Conservation (phyloP, 192 early-diverging fungal genomes). For the Backusella tarrabulga region DNA sequence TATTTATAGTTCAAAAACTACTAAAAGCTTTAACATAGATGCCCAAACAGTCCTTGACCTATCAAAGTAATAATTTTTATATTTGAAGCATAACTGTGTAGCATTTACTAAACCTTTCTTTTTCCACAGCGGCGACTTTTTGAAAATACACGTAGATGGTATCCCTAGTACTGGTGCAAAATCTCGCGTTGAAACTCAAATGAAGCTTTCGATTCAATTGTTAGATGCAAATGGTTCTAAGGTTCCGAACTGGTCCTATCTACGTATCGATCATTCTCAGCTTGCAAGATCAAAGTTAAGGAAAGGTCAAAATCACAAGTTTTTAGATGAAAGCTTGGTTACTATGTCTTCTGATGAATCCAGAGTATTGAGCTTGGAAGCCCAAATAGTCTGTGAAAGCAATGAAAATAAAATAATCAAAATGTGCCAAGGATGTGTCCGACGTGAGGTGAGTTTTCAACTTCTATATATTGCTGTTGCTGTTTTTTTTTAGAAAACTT, state of each 20-base stretch:
- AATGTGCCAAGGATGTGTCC: constrained; percentile 79
- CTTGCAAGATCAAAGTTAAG: constrained; percentile 46
- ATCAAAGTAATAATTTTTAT: background rate
- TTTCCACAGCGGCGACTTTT: background rate
- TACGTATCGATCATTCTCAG: constrained; percentile 81
- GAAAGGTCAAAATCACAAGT: constrained; percentile 6
- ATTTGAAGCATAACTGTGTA: background rate
- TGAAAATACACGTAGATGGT: constrained; percentile 32
- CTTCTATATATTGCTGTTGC: background rate
- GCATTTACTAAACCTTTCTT: background rate
- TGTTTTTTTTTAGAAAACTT: background rate
- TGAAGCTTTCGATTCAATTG: constrained; percentile 85
- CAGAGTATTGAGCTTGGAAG: constrained; percentile 67
- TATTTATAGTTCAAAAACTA: background rate
- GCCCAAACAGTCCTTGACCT: background rate
- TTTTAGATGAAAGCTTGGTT: constrained; percentile 16
- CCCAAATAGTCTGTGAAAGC: constrained; percentile 81
- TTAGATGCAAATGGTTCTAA: constrained; percentile 68
- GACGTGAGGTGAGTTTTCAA: constrained; percentile 57
- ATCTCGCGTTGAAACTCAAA: constrained; percentile 95
- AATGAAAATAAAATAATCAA: constrained; percentile 77
- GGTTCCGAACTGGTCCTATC: constrained; percentile 75
- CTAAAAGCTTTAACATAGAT: background rate
- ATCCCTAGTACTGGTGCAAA: constrained; percentile 63
- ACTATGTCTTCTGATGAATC: constrained; percentile 24